phyloP scores from a whole-genome alignment of 371 early-diverging fungal genomes.

The Haplosporangium sp. region DNA sequence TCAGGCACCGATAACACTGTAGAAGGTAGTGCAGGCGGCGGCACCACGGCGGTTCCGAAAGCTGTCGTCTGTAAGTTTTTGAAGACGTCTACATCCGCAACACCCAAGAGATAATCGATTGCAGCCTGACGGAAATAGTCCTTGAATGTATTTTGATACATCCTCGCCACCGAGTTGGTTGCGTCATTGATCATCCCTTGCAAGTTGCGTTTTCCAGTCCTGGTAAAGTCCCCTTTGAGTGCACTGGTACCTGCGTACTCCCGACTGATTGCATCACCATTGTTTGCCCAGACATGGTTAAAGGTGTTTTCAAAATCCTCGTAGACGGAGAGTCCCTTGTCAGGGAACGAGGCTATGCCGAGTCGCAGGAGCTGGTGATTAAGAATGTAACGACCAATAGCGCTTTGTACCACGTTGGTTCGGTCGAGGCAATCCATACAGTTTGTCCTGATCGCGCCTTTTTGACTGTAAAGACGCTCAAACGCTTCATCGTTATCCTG shows the following conservation, averaged over 20 bases:
- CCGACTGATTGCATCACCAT: constrained; percentile 72
- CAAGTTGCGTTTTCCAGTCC: constrained; percentile 75
- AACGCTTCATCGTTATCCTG: constrained; percentile 12
- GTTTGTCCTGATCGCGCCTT: constrained; percentile 95
- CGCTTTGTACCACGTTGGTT: constrained; percentile 98
- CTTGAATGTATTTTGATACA: constrained; percentile 78
- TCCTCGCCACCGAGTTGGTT: constrained; percentile 73
- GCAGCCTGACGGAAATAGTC: constrained; percentile 67
- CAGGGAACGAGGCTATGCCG: constrained; percentile 71
- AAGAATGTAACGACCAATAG: constrained; percentile 80
- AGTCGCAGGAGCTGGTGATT: constrained; percentile 72
- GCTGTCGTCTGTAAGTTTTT: constrained; percentile 52
- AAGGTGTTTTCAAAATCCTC: constrained; percentile 70
- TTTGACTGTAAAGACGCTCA: constrained; percentile 67
- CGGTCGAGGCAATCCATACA: constrained; percentile 99
- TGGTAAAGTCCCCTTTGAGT: constrained; percentile 77
- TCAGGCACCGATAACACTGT: neutral
- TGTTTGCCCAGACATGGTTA: constrained; percentile 77
- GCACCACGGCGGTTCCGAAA: constrained; percentile 44
- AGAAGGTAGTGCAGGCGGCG: constrained; percentile 28
- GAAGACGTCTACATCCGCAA: constrained; percentile 52
- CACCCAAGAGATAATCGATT: constrained; percentile 59
- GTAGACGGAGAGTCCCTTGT: constrained; percentile 69
- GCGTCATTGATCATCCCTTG: constrained; percentile 82
- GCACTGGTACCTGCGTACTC: constrained; percentile 81